Base-by-base conservation (phyloP, 2,329 filamentous ascomycete species). In the Pseudovirgaria hyperparasitica region DNA sequence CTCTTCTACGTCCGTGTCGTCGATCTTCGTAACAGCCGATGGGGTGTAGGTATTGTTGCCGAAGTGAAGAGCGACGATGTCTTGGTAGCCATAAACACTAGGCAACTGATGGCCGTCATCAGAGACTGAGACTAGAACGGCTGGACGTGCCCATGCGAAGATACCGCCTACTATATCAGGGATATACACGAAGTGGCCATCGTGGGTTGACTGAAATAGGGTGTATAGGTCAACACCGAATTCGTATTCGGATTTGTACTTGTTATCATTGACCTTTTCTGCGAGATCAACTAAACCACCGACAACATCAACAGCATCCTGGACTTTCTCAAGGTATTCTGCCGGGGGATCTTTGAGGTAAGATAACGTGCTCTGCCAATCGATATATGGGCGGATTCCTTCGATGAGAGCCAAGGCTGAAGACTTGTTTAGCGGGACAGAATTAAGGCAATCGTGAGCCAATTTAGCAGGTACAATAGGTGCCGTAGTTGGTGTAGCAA, bases 151-250 rank as follows among this genome's bases (percentile, higher is more conserved):
- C 36, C 42, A 76, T 34, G 44, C 58, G 49, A 74, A 71, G 1
- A 67, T 43, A 1, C 42, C 58, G 22, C 58, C 61, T 9, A 73
- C 57, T 4, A 63, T 53, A 35, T 72, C 66, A 3, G 68, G 66
- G 9, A 62, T 50, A 40, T 64, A 72, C 2, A 57, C 52, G 26
- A 76, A 72, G 41, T 82, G 76, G 1, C 73, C 72, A 42, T 82
- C 76, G 37, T 79, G 72, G 4, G 69, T 66, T 2, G 56, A 57
- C 14, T 60, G 58, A 19, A 73, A 56, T 6, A 70, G 48, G 25
- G 55, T 40, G 25, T 63, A 60, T 3, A 77, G 50, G 19, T 67
- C 67, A 16, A 36, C 46, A 8, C 50, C 51, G 30, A 56, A 57
- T 31, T 53, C 49, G 26, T 55, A 60, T 29, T 63, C 58, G 19